phyloP scores from a whole-genome alignment of 805 yeast genomes.

The Lipomyces kockii region DNA sequence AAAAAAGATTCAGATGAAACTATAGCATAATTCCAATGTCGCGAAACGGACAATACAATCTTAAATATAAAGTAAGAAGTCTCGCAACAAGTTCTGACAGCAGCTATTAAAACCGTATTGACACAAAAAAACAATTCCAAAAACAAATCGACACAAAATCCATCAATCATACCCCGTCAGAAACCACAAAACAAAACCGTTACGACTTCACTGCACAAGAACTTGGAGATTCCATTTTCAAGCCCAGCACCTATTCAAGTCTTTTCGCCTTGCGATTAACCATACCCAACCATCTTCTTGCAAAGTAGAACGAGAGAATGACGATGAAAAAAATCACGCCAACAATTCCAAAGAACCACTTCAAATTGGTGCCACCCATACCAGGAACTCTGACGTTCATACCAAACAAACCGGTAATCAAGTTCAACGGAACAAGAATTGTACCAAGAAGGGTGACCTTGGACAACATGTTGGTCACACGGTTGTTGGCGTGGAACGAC shows the following conservation, averaged over 20 bases:
- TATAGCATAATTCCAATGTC: too few relatives aligned
- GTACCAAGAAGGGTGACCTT: conserved; percentile 92
- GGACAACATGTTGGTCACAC: conserved; percentile 83
- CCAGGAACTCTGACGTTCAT: conserved; percentile 95
- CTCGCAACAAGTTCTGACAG: too few relatives aligned
- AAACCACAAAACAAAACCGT: too few relatives aligned
- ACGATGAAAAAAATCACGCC: conserved; percentile 56
- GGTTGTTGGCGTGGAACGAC: conserved; percentile 81
- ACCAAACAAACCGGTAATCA: conserved; percentile 90
- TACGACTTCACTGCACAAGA: neutral
- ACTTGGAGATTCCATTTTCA: too few relatives aligned
- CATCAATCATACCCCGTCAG: too few relatives aligned
- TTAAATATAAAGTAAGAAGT: too few relatives aligned
- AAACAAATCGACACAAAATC: too few relatives aligned
- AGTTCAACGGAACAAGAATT: conserved; percentile 82
- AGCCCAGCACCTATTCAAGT: neutral
- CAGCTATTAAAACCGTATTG: too few relatives aligned
- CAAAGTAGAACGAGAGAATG: conserved; percentile 48
- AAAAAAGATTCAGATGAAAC: too few relatives aligned
- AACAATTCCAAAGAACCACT: conserved; percentile 73
- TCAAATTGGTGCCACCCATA: conserved; percentile 48
- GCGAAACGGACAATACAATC: too few relatives aligned
- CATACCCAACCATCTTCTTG: conserved; percentile 40
- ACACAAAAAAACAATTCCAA: too few relatives aligned
- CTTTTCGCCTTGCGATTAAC: neutral